Evolutionary conservation across 2,329 filamentous ascomycete species (phyloP).

Genomic region (Pseudopyricularia javanii): DNA sequence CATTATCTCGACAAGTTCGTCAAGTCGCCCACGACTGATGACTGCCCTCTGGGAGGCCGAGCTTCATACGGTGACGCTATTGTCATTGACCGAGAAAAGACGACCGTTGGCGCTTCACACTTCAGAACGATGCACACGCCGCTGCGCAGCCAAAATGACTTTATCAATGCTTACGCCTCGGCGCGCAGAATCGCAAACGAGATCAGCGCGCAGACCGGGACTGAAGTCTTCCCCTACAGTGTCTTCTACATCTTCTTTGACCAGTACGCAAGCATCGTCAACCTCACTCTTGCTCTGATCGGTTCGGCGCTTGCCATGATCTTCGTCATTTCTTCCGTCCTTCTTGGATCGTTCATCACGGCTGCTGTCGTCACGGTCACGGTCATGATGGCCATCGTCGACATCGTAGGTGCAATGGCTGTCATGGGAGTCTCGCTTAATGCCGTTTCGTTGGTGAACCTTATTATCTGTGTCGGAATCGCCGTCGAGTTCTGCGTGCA

Average conservation of each 20-base stretch:
- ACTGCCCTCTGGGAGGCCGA: slow-evolving; percentile 79
- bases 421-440: slow-evolving; percentile 81
- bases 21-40: slow-evolving; percentile 62
- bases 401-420: slow-evolving; percentile 94
- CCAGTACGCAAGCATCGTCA: slow-evolving; percentile 79
- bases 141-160: slow-evolving; percentile 77
- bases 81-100: slow-evolving; percentile 54
- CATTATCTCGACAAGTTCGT: slow-evolving; percentile 79
- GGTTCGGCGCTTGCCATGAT: slow-evolving; percentile 78
- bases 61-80: slow-evolving; percentile 80
- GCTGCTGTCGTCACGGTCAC: slow-evolving; percentile 73
- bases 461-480: slow-evolving; percentile 95
- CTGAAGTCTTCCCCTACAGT: slow-evolving; percentile 90
- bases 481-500: slow-evolving; percentile 96
- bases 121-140: slow-evolving; percentile 88
- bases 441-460: slow-evolving; percentile 86
- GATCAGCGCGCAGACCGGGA: slow-evolving; percentile 57
- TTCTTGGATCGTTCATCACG: slow-evolving; percentile 76
- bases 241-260: slow-evolving; percentile 99
- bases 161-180: slow-evolving; percentile 80
- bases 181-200: slow-evolving; percentile 78
- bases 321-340: slow-evolving; percentile 62
- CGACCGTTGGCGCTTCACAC: slow-evolving; percentile 68
- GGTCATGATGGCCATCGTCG: slow-evolving; percentile 84
- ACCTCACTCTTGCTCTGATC: slow-evolving; percentile 66